These are phyloP conservation scores for Wickerhamomyces alni DNA, from an alignment of 805 yeast genomes.

Conservation along the genomic window DNA sequence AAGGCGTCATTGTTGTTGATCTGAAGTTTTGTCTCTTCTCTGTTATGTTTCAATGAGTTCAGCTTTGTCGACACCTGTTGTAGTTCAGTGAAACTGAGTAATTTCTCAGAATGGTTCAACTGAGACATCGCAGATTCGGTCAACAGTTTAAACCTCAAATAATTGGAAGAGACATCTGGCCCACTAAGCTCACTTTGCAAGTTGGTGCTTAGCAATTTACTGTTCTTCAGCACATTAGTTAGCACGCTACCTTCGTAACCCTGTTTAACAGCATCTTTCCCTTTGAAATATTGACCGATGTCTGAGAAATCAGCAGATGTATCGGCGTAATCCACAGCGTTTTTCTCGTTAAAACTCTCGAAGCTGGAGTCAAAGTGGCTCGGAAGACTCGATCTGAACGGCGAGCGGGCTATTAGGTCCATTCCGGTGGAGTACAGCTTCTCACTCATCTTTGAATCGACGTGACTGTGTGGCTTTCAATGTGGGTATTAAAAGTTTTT, in stretches of 20 bases:
- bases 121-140: slow-evolving; percentile 17
- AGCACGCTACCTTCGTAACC: slow-evolving; percentile 6
- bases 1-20: slow-evolving; percentile 8
- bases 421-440: slow-evolving; percentile 6
- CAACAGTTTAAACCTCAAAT: slow-evolving; percentile 16
- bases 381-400: slow-evolving; percentile 16
- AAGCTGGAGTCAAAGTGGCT: slow-evolving; percentile 3
- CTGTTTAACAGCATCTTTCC: neutral
- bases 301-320: slow-evolving; percentile 8
- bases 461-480: too few relatives aligned
- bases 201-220: slow-evolving; percentile 5
- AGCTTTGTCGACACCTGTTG: slow-evolving; percentile 4
- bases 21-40: slow-evolving; percentile 14
- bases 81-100: slow-evolving; percentile 13
- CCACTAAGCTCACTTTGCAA: slow-evolving; percentile 11
- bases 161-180: slow-evolving; percentile 7
- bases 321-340: slow-evolving; percentile 6
- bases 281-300: slow-evolving; percentile 5
- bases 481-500: too few relatives aligned
- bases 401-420: slow-evolving; percentile 10
- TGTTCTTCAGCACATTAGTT: slow-evolving; percentile 1
- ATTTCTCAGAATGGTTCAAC: slow-evolving; percentile 5
- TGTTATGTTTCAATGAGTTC: slow-evolving; percentile 4
- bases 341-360: slow-evolving; percentile 1
- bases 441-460: neutral